Conservation (phyloP, 805 yeast species). For the Cyberlindnera veronae region DNA sequence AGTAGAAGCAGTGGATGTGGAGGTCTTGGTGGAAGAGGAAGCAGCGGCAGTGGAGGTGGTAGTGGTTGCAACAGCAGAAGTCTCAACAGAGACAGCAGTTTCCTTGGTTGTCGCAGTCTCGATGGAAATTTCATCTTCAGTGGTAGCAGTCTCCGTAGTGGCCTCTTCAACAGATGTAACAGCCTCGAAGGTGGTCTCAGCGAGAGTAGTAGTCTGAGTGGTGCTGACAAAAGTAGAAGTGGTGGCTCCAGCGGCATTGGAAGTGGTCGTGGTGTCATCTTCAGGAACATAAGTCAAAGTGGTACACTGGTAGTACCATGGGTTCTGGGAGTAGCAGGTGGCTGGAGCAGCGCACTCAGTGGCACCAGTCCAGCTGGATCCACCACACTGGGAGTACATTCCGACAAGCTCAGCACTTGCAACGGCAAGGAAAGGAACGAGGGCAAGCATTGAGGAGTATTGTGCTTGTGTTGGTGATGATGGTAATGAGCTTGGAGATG, state of each 20-base stretch:
- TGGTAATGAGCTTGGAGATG: too few relatives aligned
- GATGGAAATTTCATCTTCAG: neutral
- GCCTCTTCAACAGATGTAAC: neutral
- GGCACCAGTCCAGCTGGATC: slow-evolving; percentile 7
- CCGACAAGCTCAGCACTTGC: slow-evolving; percentile 4
- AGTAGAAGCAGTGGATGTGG: slow-evolving; percentile 4
- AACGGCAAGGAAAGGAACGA: neutral
- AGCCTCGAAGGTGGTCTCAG: neutral
- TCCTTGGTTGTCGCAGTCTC: neutral
- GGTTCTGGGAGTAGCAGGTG: slow-evolving; percentile 23
- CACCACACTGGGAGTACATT: slow-evolving; percentile 15
- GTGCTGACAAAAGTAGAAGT: neutral
- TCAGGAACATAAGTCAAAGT: neutral
- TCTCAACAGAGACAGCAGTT: neutral
- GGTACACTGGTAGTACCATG: slow-evolving; percentile 28
- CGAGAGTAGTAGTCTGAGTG: neutral
- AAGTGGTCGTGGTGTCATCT: neutral
- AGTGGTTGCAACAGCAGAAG: neutral
- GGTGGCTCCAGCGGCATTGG: slow-evolving; percentile 1
- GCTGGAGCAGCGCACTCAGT: slow-evolving; percentile 23
- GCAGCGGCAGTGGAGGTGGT: slow-evolving; percentile 7
- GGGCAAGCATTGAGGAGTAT: neutral
- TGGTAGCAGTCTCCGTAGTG: neutral
- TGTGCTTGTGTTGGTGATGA: neutral
- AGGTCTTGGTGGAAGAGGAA: slow-evolving; percentile 3